These are phyloP conservation scores for Aspergillus campestris DNA, from an alignment of 495 filamentous ascomycete genomes.

Conservation along the genomic window DNA sequence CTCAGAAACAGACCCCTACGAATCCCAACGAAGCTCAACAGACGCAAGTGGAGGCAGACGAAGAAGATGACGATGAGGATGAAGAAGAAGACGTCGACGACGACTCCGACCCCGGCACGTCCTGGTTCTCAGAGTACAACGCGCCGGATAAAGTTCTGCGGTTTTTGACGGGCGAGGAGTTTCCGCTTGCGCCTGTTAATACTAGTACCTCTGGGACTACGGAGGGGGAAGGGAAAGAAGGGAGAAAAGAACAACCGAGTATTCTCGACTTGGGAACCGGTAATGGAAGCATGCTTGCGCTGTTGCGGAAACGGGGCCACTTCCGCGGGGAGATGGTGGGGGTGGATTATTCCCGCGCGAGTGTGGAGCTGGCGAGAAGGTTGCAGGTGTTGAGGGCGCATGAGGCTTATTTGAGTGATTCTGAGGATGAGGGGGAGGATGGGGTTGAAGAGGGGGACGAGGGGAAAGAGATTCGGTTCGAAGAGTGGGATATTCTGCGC, in stretches of 20 bases:
- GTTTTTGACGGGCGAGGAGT: conserved; percentile 30
- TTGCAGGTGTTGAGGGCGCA: conserved; percentile 33
- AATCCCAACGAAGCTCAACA: background rate
- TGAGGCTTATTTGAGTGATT: conserved; percentile 32
- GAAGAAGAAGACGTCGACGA: conserved; percentile 20
- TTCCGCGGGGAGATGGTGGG: conserved; percentile 63
- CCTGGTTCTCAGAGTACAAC: conserved; percentile 46
- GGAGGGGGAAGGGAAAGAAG: conserved; percentile 3
- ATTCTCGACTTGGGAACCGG: conserved; percentile 82
- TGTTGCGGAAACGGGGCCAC: conserved; percentile 51
- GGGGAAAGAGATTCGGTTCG: conserved; percentile 46
- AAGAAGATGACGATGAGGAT: conserved; percentile 7
- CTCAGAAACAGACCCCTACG: conserved; percentile 14
- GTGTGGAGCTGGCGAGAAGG: conserved; percentile 59
- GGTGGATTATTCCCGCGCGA: conserved; percentile 73
- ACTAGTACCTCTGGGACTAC: conserved; percentile 9
- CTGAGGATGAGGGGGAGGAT: conserved; percentile 12
- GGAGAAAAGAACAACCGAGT: conserved; percentile 16
- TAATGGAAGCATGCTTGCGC: conserved; percentile 82
- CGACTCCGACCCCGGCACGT: conserved; percentile 41
- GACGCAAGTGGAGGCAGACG: conserved; percentile 1
- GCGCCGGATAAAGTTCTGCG: conserved; percentile 41
- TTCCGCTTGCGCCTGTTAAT: conserved; percentile 30
- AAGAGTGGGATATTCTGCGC: conserved; percentile 66
- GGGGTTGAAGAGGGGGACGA: conserved; percentile 7